phyloP scores from a whole-genome alignment of 495 filamentous ascomycete species.

The Extremus antarcticus region DNA sequence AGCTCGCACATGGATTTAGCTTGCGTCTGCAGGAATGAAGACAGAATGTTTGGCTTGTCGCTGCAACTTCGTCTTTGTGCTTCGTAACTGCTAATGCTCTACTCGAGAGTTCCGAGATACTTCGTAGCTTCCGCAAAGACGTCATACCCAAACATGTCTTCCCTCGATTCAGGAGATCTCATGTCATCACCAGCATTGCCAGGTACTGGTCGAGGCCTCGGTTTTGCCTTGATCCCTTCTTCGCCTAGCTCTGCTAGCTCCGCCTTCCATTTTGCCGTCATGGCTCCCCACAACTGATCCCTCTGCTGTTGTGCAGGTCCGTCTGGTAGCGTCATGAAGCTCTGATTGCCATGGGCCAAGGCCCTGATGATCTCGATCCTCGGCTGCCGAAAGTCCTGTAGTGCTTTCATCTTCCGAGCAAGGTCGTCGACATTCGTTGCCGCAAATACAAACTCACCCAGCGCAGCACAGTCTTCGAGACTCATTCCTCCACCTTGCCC shows the following conservation, averaged over 20 bases:
- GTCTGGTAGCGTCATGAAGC: neutral
- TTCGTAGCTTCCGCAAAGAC: neutral
- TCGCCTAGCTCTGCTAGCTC: neutral
- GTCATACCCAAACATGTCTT: neutral
- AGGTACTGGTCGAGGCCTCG: neutral
- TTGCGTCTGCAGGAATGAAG: too few species aligned
- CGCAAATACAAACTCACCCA: conserved; percentile 21
- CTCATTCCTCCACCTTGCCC: conserved; percentile 36
- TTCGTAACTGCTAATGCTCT: too few species aligned
- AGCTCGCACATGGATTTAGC: too few species aligned
- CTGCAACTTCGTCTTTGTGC: too few species aligned
- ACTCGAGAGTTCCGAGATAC: neutral
- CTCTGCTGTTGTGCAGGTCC: neutral
- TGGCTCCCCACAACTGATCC: neutral
- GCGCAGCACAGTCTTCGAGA: conserved; percentile 30
- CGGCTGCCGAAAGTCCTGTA: conserved; percentile 1
- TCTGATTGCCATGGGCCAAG: conserved; percentile 1
- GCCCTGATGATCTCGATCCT: conserved; percentile 1
- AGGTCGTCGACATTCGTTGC: neutral
- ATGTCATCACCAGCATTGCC: neutral
- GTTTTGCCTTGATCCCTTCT: neutral
- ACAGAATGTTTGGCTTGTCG: too few species aligned
- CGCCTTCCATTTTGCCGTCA: conserved; percentile 6
- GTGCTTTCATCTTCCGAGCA: neutral
- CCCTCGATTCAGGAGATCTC: neutral